Evolutionary conservation across 257 asterid species (phyloP).

Genomic region (Haberlea rhodopensis): DNA sequence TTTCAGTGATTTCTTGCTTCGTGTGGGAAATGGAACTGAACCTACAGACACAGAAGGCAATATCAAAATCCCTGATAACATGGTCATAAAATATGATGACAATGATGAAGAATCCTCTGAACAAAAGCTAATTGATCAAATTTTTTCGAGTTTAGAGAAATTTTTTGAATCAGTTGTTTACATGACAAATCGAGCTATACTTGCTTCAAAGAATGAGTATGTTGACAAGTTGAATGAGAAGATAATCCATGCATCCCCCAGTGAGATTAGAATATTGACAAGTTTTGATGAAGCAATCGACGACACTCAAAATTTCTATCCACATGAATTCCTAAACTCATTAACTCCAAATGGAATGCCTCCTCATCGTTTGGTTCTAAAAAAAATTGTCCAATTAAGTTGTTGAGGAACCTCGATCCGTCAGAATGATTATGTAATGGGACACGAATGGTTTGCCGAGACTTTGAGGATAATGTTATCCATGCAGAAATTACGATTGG

Average conservation of each 20-base stretch:
- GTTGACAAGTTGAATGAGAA: constrained; percentile 2
- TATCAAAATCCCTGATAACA: background rate
- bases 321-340: background rate
- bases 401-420: constrained; percentile 24
- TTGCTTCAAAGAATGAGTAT: constrained; percentile 2
- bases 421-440: constrained; percentile 11
- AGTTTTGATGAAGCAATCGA: background rate
- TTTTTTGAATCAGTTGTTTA: background rate
- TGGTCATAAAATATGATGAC: background rate
- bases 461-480: no score
- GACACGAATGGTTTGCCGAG: no score
- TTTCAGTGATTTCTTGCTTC: background rate
- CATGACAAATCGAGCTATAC: background rate
- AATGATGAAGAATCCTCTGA: background rate
- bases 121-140: background rate
- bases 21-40: background rate
- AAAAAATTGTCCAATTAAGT: background rate
- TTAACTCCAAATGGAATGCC: background rate
- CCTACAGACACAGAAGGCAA: background rate
- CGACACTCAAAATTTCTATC: background rate
- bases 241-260: background rate
- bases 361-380: background rate
- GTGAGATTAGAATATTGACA: background rate
- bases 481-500: no score
- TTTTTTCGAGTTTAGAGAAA: background rate